A percentile compares a stretch with the other conserved stretches of the same genome.
These are phyloP conservation scores for Penicillium roqueforti DNA, from an alignment of 495 filamentous ascomycete genomes.

Conservation along the genomic window DNA sequence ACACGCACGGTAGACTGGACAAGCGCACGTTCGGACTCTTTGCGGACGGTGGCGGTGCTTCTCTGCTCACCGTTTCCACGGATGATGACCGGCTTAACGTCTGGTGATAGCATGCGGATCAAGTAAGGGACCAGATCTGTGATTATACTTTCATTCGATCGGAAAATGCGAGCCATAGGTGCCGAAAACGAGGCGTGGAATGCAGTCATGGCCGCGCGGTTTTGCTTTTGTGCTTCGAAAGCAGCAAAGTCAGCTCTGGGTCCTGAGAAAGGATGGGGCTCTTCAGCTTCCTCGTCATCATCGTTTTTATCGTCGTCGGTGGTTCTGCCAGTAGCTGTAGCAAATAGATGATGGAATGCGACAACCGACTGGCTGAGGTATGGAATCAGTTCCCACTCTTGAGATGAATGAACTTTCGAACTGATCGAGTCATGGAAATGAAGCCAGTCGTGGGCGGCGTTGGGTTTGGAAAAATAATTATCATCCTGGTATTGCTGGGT, in stretches of 20 bases:
- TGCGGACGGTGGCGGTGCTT: constrained; percentile 78
- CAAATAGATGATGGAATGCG: constrained; percentile 90
- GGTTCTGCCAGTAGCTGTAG: constrained; percentile 44
- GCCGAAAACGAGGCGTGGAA: constrained; percentile 55
- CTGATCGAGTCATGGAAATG: constrained; percentile 86
- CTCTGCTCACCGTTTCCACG: constrained; percentile 61
- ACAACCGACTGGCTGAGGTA: constrained; percentile 83
- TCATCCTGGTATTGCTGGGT: constrained; percentile 89
- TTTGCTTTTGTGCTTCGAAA: constrained; percentile 68
- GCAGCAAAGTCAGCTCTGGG: constrained; percentile 74
- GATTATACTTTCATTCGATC: constrained; percentile 66
- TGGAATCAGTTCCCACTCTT: constrained; percentile 83
- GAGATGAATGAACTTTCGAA: constrained; percentile 62
- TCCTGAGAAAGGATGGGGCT: constrained; percentile 70
- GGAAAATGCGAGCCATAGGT: constrained; percentile 67
- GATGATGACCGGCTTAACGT: constrained; percentile 88
- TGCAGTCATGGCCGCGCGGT: constrained; percentile 50
- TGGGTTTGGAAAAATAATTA: constrained; percentile 81
- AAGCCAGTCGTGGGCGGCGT: constrained; percentile 86
- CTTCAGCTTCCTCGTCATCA: constrained; percentile 50
- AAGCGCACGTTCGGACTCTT: constrained; percentile 75
- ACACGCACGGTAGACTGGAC: constrained; percentile 73
- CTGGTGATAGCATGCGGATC: constrained; percentile 75
- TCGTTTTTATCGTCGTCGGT: constrained; percentile 29
- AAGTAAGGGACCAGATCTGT: constrained; percentile 82